Evolutionary conservation across 495 filamentous ascomycete species (phyloP).

Genomic region (Collariella sp.): DNA sequence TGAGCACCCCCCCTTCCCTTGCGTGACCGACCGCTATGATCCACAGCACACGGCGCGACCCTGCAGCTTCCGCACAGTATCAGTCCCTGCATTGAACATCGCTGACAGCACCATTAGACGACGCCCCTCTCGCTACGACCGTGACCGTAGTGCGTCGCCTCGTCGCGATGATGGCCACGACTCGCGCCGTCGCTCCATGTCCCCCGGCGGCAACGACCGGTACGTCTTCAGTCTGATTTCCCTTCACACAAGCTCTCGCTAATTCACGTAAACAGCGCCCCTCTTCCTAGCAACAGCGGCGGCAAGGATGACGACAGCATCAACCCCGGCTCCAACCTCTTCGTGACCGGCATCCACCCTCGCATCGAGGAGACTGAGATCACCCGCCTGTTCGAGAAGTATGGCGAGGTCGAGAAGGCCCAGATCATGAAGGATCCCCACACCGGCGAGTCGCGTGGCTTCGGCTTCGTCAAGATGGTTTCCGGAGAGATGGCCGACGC

Average conservation of each 20-base stretch:
- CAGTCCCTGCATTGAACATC: conserved; percentile 1
- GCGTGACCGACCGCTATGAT: not conserved
- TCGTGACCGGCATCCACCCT: conserved; percentile 96
- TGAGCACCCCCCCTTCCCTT: conserved; percentile 24
- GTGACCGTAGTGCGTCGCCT: conserved; percentile 86
- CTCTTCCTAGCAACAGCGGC: conserved; percentile 27
- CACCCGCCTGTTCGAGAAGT: conserved; percentile 93
- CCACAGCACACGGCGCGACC: not conserved
- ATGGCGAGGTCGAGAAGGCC: conserved; percentile 96
- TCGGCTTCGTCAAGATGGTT: conserved; percentile 98
- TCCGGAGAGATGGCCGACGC: conserved; percentile 89
- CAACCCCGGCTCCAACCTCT: conserved; percentile 96
- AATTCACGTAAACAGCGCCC: conserved; percentile 16
- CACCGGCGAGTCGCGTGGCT: conserved; percentile 95
- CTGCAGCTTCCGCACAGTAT: not conserved
- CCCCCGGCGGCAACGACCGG: conserved; percentile 62
- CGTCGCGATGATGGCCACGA: conserved; percentile 64
- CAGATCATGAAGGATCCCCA: conserved; percentile 99
- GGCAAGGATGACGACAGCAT: conserved; percentile 64
- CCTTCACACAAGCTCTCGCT: not conserved
- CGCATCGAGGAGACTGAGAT: conserved; percentile 86
- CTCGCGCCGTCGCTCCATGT: conserved; percentile 66
- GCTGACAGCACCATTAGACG: conserved; percentile 45
- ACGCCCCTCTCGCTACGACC: conserved; percentile 64
- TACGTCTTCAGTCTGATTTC: conserved; percentile 39